Percentiles rank a stretch among this genome's conserved stretches.
These are phyloP conservation scores for Aspergillus fructus DNA, from an alignment of 2,329 filamentous ascomycete species.

Conservation along the genomic window DNA sequence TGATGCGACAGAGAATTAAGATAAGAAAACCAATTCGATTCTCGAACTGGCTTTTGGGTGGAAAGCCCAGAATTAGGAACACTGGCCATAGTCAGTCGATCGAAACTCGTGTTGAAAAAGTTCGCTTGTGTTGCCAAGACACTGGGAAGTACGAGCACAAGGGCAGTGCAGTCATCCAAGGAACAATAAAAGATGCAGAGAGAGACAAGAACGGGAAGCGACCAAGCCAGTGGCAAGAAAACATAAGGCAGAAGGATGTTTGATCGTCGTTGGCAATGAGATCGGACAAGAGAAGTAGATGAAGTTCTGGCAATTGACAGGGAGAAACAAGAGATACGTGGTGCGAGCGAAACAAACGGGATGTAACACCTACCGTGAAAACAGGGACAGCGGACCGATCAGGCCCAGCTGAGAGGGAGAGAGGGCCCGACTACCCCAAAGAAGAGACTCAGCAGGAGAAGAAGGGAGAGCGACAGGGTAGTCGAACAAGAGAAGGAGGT, in stretches of 20 bases:
- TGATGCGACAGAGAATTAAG: conserved; percentile 5
- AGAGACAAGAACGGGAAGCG: conserved; percentile 3
- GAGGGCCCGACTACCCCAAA: neutral
- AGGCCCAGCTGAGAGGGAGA: neutral
- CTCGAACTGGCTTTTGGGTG: neutral
- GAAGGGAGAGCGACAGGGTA: conserved; percentile 3
- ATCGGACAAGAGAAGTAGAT: conserved; percentile 7
- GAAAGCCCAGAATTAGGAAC: conserved; percentile 13
- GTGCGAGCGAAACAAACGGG: conserved; percentile 18
- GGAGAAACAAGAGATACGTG: conserved; percentile 15
- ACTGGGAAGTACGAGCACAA: conserved; percentile 2
- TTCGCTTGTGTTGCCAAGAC: conserved; percentile 40
- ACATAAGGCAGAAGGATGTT: neutral
- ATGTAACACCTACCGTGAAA: conserved; percentile 23
- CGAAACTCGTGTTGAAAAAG: conserved; percentile 20
- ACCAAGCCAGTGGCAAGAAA: neutral
- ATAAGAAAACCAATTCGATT: neutral
- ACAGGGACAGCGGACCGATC: conserved; percentile 10
- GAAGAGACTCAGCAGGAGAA: neutral
- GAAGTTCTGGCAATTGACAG: conserved; percentile 23
- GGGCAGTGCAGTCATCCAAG: conserved; percentile 21
- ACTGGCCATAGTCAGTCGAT: conserved; percentile 27
- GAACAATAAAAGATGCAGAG: conserved; percentile 2
- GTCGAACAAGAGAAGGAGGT: conserved; percentile 16
- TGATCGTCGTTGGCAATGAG: neutral